A percentile compares a stretch with the other conserved stretches of the same genome.
phyloP scores from a whole-genome alignment of 345 rosid species.

The Pistacia integerrima region DNA sequence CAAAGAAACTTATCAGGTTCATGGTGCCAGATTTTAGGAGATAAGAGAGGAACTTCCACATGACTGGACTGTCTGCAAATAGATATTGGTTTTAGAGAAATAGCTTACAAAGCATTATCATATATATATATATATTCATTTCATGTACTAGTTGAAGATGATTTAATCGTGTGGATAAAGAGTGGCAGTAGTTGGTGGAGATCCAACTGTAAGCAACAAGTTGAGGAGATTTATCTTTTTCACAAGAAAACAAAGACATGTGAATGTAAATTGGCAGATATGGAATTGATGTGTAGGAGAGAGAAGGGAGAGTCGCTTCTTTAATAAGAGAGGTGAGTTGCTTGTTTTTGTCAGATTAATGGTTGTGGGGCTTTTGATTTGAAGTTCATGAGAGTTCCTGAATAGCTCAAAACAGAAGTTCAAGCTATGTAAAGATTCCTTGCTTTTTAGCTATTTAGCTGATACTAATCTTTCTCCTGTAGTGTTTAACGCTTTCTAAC shows the following conservation, averaged over 20 bases:
- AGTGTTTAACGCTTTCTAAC: not conserved
- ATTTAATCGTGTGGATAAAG: slow-evolving; percentile 30
- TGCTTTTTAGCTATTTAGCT: not conserved
- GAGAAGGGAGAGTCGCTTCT: slow-evolving; percentile 10
- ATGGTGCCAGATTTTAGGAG: slow-evolving; percentile 34
- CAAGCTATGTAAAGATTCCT: not conserved
- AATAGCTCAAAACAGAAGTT: slow-evolving; percentile 7
- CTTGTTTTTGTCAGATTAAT: slow-evolving; percentile 22
- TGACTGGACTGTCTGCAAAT: slow-evolving; percentile 7
- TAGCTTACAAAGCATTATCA: slow-evolving; percentile 22
- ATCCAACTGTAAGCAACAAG: slow-evolving; percentile 38
- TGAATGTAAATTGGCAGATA: slow-evolving; percentile 65
- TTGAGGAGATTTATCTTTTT: slow-evolving; percentile 32
- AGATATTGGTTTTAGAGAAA: slow-evolving; percentile 13
- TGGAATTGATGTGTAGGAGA: slow-evolving; percentile 27
- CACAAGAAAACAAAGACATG: slow-evolving; percentile 55
- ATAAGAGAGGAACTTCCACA: slow-evolving; percentile 19
- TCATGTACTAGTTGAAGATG: slow-evolving; percentile 24
- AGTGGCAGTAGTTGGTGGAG: slow-evolving; percentile 32
- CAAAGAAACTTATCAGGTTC: slow-evolving; percentile 43
- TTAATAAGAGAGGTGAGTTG: slow-evolving; percentile 1
- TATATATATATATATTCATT: not conserved
- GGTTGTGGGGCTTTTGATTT: slow-evolving; percentile 30
- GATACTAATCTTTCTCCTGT: not conserved
- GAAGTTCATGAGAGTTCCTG: not conserved